Percentiles rank a stretch among this genome's conserved stretches.
These are phyloP conservation scores for Gossypium stocksii DNA, from an alignment of 345 rosid genomes.

Conservation along the genomic window DNA sequence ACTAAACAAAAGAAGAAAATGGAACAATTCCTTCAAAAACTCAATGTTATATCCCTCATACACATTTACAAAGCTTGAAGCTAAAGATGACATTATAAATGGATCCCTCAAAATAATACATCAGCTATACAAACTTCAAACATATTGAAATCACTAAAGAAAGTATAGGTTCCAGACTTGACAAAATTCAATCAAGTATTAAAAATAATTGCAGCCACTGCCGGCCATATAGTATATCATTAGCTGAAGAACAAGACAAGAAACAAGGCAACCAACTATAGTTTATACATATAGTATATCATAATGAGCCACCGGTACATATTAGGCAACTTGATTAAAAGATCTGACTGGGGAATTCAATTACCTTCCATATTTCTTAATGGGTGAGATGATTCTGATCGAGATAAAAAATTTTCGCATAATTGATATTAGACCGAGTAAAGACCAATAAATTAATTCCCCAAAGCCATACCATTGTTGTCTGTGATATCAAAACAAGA, in stretches of 20 bases:
- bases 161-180: background rate
- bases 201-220: background rate
- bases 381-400: conserved; percentile 88
- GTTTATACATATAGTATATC: background rate
- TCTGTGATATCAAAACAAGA: conserved; percentile 43
- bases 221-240: background rate
- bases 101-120: too few species aligned
- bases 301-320: background rate
- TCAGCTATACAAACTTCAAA: background rate
- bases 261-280: background rate
- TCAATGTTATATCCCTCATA: too few species aligned
- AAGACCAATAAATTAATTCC: conserved; percentile 90
- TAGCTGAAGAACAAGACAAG: background rate
- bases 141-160: background rate
- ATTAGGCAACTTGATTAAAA: background rate
- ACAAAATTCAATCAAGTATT: background rate
- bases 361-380: conserved; percentile 94
- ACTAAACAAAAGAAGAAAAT: too few species aligned
- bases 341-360: conserved; percentile 6
- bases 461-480: conserved; percentile 98
- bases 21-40: too few species aligned
- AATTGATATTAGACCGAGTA: conserved; percentile 68
- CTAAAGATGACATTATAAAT: too few species aligned
- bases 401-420: conserved; percentile 68
- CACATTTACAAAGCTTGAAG: too few species aligned